These are phyloP conservation scores for Hyaloscypha variabilis DNA, from an alignment of 495 filamentous ascomycete genomes.

Conservation along the genomic window DNA sequence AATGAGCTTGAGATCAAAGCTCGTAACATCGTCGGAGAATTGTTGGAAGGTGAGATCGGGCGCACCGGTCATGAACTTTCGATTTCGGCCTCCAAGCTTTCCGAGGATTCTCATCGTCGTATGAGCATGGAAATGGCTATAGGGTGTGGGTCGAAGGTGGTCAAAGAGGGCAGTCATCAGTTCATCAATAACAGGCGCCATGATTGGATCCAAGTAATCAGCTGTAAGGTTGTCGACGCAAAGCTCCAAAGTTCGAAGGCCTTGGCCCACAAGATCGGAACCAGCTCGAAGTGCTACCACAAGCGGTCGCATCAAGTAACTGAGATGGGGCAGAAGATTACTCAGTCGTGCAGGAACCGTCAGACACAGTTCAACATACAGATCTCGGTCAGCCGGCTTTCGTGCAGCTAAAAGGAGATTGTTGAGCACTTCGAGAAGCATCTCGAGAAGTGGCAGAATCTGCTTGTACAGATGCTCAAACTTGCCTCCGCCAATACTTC, in stretches of 20 bases:
- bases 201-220: conserved; percentile 97
- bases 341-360: conserved; percentile 95
- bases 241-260: conserved; percentile 88
- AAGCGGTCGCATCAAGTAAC: conserved; percentile 94
- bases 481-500: conserved; percentile 94
- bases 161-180: conserved; percentile 96
- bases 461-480: conserved; percentile 99
- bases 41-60: conserved; percentile 77
- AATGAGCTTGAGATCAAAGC: conserved; percentile 85
- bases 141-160: conserved; percentile 87
- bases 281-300: conserved; percentile 92
- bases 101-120: conserved; percentile 98
- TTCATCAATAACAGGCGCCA: conserved; percentile 98
- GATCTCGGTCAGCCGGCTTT: conserved; percentile 86
- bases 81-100: conserved; percentile 92
- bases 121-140: conserved; percentile 95
- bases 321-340: conserved; percentile 95
- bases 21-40: conserved; percentile 83
- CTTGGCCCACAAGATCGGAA: conserved; percentile 92
- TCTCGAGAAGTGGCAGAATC: conserved; percentile 92
- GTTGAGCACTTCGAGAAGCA: conserved; percentile 96
- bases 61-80: conserved; percentile 90
- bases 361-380: conserved; percentile 95
- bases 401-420: conserved; percentile 86
- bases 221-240: conserved; percentile 98